Evolutionary conservation across 2,329 filamentous ascomycete species (phyloP).

Genomic region (Salinomyces thailandicus): DNA sequence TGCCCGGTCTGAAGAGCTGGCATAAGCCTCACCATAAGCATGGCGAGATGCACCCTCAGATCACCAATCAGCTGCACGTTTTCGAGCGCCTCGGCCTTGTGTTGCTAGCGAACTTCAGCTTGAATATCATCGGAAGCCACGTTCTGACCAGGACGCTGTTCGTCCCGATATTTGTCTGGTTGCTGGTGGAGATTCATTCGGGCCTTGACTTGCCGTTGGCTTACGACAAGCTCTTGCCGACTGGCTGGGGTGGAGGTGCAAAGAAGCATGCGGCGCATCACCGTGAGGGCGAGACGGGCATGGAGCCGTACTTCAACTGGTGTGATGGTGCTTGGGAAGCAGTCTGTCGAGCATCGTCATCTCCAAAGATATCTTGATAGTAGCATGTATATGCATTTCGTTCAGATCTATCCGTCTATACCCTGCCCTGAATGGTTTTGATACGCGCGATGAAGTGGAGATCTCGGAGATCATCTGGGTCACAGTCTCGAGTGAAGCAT

Average conservation of each 20-base stretch:
- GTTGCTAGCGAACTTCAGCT: constrained; percentile 21
- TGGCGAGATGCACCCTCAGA: constrained; percentile 22
- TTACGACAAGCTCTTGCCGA: constrained; percentile 21
- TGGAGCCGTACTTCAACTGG: constrained; percentile 21
- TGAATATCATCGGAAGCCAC: constrained; percentile 22
- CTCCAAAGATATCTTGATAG: no score
- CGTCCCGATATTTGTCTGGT: constrained; percentile 19
- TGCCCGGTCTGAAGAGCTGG: constrained; percentile 10
- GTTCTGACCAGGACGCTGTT: constrained; percentile 22
- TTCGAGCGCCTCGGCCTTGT: constrained; percentile 18
- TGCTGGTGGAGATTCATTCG: constrained; percentile 22
- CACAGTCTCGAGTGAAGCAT: no score
- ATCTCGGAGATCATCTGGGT: no score
- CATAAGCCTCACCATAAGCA: constrained; percentile 21
- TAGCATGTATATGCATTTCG: no score
- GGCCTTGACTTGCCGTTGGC: constrained; percentile 19
- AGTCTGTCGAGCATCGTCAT: neutral
- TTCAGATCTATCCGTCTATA: no score
- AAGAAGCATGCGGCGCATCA: constrained; percentile 19
- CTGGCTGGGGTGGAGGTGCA: constrained; percentile 17
- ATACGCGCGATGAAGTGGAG: no score
- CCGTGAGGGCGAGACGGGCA: constrained; percentile 9
- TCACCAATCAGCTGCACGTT: constrained; percentile 20
- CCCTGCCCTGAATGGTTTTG: no score
- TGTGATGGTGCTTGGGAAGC: constrained; percentile 13